Percentiles rank a stretch among this genome's conserved stretches.
These are phyloP conservation scores for Brassica rapa DNA, from an alignment of 345 rosid species.

Conservation along the genomic window DNA sequence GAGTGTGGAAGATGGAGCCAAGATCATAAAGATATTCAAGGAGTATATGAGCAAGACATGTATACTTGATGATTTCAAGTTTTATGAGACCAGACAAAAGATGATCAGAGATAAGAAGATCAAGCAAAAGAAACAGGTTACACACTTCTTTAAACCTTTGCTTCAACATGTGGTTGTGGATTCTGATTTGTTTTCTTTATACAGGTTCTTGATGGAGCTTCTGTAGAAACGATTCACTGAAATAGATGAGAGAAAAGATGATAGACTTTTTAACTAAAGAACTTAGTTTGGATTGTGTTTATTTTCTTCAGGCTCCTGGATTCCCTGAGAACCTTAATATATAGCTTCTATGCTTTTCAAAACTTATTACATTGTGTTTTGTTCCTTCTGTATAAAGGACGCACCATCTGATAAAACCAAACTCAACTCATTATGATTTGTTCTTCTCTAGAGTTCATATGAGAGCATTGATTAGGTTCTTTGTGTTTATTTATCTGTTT, in stretches of 20 bases:
- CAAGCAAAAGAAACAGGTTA: conserved; percentile 48
- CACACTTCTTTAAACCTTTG: background rate
- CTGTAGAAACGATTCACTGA: conserved; percentile 29
- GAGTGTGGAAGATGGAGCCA: conserved; percentile 51
- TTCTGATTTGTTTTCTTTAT: background rate
- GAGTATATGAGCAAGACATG: conserved; percentile 54
- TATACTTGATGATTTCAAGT: conserved; percentile 65
- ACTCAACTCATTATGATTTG: conserved; percentile 13
- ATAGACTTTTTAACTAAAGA: conserved; percentile 25
- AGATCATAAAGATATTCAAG: conserved; percentile 55
- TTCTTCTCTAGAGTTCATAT: background rate
- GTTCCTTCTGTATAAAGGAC: conserved; percentile 10
- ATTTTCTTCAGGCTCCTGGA: background rate
- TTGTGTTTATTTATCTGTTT: background rate
- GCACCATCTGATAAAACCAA: conserved; percentile 29
- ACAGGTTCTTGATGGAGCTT: conserved; percentile 38
- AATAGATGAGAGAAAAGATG: conserved; percentile 3
- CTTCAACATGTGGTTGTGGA: background rate
- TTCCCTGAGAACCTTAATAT: conserved; percentile 28
- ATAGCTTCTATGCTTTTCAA: background rate
- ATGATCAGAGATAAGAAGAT: conserved; percentile 55
- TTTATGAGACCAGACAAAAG: conserved; percentile 57
- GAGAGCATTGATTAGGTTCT: background rate
- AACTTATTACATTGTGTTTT: conserved; percentile 17
- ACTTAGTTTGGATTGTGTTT: conserved; percentile 28